Base-by-base conservation (phyloP, 257 asterid species). In the Ehretia macrophylla region DNA sequence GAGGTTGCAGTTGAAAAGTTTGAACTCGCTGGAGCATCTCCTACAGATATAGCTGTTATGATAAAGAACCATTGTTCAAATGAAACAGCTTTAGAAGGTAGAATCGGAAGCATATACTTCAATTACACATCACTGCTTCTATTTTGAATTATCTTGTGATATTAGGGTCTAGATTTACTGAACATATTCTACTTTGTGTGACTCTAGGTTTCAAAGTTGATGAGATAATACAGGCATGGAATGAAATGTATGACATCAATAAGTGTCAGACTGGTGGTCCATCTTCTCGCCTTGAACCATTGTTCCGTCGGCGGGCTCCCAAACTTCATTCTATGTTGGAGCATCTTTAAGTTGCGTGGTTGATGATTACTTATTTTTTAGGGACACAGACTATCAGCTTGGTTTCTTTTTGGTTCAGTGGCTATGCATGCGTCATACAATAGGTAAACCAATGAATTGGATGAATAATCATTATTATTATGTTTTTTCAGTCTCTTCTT, bases 161-260 rank as follows among this genome's bases (percentile, higher is more conserved):
- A 42, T 66, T 59, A 19, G 17, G 52, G 51, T 50, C 38, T 63
- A 18, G 46, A 32, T 32, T 60, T 59, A 60, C 75, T 71, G 57
- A 75, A 17, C 52, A 42, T 51, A 59, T 42, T 56, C 54, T 60
- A 17, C 51, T 51, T 65, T 59, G 46, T 65, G 65, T 32, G 37
- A 65, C 40, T 63, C 44, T 61, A 92, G 99, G 95, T 71, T 92
- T 92, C 79, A 85, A 88, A 75, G 92, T 89, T 65, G 96, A 86
- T 58, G 99, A 92, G 77, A 81, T 92, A 68, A 90, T 92, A 60
- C 97, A 89, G 81, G 99, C 99, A n/a, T 88, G 97, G 96, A 92
- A 84, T 66, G 99, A 92, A 74, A 84, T 89, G 95, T 86, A 86
- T 64, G 97, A 89, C 71, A 85, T 83, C 46, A 86, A 89, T 62